Percentiles rank a stretch among this genome's conserved stretches.
Conservation (phyloP, 768 basidiomycete species). For the Termitomyces sp. region DNA sequence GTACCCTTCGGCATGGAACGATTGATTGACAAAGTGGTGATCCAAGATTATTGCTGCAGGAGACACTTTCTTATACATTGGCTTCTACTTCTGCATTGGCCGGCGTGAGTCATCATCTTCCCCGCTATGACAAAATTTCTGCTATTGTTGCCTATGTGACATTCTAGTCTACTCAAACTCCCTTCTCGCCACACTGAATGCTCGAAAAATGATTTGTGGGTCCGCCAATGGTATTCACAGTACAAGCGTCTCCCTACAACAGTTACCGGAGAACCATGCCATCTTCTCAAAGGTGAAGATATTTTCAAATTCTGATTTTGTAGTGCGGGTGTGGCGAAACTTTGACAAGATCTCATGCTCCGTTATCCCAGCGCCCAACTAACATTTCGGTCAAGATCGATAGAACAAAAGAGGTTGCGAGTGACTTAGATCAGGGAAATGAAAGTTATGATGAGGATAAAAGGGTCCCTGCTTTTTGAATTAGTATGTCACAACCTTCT, state of each 20-base stretch:
- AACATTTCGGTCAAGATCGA: slow-evolving; percentile 56
- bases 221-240: slow-evolving; percentile 34
- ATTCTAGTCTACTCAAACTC: slow-evolving; percentile 54
- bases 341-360: not conserved
- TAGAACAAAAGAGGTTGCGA: slow-evolving; percentile 47
- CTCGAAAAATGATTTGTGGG: slow-evolving; percentile 43
- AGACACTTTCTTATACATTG: slow-evolving; percentile 50
- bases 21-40: not conserved
- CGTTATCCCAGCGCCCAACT: slow-evolving; percentile 28
- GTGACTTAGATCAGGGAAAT: slow-evolving; percentile 34
- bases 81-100: slow-evolving; percentile 59
- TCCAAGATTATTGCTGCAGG: slow-evolving; percentile 44
- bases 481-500: slow-evolving; percentile 6
- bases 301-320: not conserved
- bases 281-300: slow-evolving; percentile 28
- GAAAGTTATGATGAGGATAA: slow-evolving; percentile 17
- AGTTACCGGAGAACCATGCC: slow-evolving; percentile 30
- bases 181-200: slow-evolving; percentile 58
- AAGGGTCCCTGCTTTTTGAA: slow-evolving; percentile 2
- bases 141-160: not conserved
- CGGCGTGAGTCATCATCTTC: slow-evolving; percentile 40
- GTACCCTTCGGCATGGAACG: not conserved
- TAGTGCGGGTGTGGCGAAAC: not conserved
- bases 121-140: not conserved
- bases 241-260: slow-evolving; percentile 38